Base-by-base conservation (phyloP, 345 rosid species). In the Theobroma cacao region DNA sequence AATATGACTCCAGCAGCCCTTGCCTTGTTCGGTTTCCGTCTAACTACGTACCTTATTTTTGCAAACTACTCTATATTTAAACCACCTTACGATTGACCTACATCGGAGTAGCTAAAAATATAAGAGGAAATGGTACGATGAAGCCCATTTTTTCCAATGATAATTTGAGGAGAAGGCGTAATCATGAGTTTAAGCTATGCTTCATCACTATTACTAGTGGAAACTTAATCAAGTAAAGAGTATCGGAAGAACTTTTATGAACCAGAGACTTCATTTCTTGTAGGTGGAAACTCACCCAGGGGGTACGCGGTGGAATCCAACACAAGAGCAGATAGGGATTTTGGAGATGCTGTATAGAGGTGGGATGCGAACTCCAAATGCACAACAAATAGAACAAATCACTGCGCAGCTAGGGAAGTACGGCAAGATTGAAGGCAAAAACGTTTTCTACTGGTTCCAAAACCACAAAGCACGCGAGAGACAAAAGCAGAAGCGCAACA, bases 401-500 rank as follows among this genome's bases (percentile, higher is more conserved):
- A 96, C 98, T 0, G 87, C 77, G 1, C 98, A 92, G 75, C 87
- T 96, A 33, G 82, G 95, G 31, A 89, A 91, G 82, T 91, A 87
- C 53, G 99, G 98, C 15, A 94, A 96, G 90, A 94, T 96, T 50
- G 97, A 96, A 88, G 99, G 99, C 13, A 96, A 96, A 71, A 96
- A 96, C 76, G 98, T 96, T 38, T 96, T 96, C 75, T 96, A 96
- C 80, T 96, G 99, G 99, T 96, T 96, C 81, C 99, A 96, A 61
- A 96, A 96, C 87, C 98, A 91, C 87, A 96, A 96, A 90, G 99
- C 99, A 3, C 95, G 98, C 3, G 99, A 94, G 91, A 89, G 98
- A 75, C 99, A 96, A 75, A 96, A 96, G 83, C 97, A 89, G 83
- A 95, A 95, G 83, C 93, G 98, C 71, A 91, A 81, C 85, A 88